Evolutionary conservation across 805 yeast genomes (phyloP).

Genomic region (Danielozyma ontarioensis): DNA sequence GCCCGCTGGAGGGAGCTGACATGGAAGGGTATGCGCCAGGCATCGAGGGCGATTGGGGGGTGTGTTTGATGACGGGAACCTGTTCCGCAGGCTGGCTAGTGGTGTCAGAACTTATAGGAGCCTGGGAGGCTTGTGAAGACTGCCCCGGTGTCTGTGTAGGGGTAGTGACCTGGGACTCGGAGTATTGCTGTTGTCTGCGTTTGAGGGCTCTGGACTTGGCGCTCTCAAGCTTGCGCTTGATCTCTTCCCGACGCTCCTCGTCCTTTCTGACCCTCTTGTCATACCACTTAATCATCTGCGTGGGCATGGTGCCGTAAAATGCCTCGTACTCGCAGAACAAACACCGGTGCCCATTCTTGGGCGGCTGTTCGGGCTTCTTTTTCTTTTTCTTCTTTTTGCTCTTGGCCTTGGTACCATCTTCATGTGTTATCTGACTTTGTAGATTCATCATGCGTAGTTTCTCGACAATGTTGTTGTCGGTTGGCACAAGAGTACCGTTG

Average conservation of each 20-base stretch:
- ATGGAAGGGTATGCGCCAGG: too few species aligned
- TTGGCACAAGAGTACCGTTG: conserved; percentile 37
- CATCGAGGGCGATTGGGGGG: too few species aligned
- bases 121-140: too few species aligned
- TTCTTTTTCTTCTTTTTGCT: conserved; percentile 6
- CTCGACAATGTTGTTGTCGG: conserved; percentile 34
- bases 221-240: conserved; percentile 31
- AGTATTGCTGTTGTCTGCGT: too few species aligned
- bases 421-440: conserved; percentile 11
- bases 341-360: conserved; percentile 24
- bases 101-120: too few species aligned
- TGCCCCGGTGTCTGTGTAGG: too few species aligned
- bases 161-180: too few species aligned
- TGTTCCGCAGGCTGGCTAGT: too few species aligned
- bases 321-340: conserved; percentile 50
- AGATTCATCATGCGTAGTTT: conserved; percentile 29
- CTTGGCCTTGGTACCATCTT: conserved; percentile 2
- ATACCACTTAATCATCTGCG: conserved; percentile 47
- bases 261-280: conserved; percentile 30
- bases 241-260: conserved; percentile 26
- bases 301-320: conserved; percentile 46
- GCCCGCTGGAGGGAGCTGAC: too few species aligned
- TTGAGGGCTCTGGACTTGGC: conserved; percentile 32
- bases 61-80: too few species aligned
- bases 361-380: conserved; percentile 5